phyloP scores from a whole-genome alignment of 23 red algal genomes.

The Gracilaria domingensis region DNA sequence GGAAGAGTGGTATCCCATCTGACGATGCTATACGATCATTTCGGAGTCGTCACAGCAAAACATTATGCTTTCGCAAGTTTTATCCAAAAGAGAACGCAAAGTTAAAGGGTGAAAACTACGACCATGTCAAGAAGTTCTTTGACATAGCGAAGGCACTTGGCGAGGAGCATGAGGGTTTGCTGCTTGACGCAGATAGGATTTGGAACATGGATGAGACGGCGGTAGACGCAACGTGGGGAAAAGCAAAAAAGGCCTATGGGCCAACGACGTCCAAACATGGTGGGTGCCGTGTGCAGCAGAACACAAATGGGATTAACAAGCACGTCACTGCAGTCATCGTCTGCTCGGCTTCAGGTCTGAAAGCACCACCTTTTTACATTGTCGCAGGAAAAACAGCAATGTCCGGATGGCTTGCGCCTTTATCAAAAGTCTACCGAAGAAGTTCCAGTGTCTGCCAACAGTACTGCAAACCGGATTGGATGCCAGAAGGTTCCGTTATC shows the following conservation, averaged over 20 bases:
- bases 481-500: constrained; percentile 19
- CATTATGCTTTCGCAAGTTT: not conserved
- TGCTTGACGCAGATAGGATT: constrained; percentile 12
- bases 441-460: not conserved
- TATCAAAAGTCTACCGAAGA: not conserved
- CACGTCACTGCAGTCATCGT: constrained; percentile 33
- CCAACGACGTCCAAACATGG: not conserved
- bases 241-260: constrained; percentile 6
- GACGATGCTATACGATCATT: not conserved
- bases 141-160: constrained; percentile 4
- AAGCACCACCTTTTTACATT: constrained; percentile 40
- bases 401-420: no score
- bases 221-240: constrained; percentile 16
- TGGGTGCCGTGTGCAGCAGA: no score
- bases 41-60: no score
- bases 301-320: no score
- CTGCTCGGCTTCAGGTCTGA: constrained; percentile 18
- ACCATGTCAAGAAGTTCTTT: constrained; percentile 43
- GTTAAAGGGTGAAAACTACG: constrained; percentile 13
- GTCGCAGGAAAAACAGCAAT: constrained; percentile 23
- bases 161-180: not conserved
- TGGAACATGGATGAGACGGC: no score
- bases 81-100: constrained; percentile 25
- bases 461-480: constrained; percentile 2
- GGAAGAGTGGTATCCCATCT: constrained; percentile 5